Conservation (phyloP, 2,329 filamentous ascomycete genomes). For the Colletotrichum sp. region DNA sequence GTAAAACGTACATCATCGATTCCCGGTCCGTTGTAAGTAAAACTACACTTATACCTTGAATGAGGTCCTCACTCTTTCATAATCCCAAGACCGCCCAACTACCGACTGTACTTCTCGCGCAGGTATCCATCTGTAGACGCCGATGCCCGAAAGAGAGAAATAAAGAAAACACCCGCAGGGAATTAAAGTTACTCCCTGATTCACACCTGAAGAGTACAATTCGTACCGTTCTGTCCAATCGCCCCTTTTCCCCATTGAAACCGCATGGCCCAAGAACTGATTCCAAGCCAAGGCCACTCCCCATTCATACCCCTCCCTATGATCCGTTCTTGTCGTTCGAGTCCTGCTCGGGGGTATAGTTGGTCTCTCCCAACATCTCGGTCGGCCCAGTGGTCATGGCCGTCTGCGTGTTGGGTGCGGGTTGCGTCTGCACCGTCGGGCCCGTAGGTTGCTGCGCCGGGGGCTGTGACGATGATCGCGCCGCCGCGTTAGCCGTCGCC, state of each 20-base stretch:
- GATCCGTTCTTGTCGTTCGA: conserved; percentile 33
- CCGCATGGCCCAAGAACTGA: background rate
- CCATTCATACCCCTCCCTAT: conserved; percentile 25
- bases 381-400: conserved; percentile 61
- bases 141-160: background rate
- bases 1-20: background rate
- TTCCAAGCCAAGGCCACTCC: background rate
- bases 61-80: background rate
- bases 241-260: background rate
- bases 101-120: background rate
- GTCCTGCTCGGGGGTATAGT: conserved; percentile 70
- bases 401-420: conserved; percentile 58
- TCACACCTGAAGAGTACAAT: conserved; percentile 12
- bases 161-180: background rate
- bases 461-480: conserved; percentile 36
- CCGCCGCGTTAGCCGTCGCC: conserved; percentile 64
- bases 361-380: conserved; percentile 71
- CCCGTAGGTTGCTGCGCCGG: conserved; percentile 49
- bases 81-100: background rate
- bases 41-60: background rate
- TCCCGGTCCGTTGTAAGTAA: background rate
- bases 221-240: background rate
- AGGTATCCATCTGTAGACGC: conserved; percentile 21
- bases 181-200: background rate
- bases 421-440: conserved; percentile 63